Evolutionary conservation across 2,329 filamentous ascomycete species (phyloP), one percentile per base, ranked within the genome.

Genomic region (Monosporascus sp.): DNA sequence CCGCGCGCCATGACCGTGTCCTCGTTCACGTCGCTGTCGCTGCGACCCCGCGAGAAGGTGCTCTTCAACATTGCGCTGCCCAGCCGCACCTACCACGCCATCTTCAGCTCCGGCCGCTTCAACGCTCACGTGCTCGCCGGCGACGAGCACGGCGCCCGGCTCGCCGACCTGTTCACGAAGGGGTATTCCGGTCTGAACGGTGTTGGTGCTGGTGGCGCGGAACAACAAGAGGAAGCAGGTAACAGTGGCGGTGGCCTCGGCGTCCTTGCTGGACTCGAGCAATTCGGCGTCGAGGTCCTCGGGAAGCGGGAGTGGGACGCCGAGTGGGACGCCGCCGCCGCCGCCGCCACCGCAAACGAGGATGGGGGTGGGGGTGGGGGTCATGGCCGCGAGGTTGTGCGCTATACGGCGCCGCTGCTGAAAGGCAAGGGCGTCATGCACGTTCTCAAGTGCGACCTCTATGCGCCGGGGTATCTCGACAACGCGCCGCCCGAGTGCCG

Each of bases 1-100:
- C 75, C 65, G 6, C 72, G 76, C 35, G 81, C 75, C 48, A 80
- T 84, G 75, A 84, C 81, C 35, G 80, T 83, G 72, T 84, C 81
- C 7, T 83, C 80, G 2, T 77, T 85, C 57, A 80, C 80, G 2
- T 82, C 79, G 0, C 67, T 85, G 26, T 74, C 78, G 17, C 71
- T 84, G 18, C 59, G 63, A n/a, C 80, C 80, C 0, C 72, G 68
- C 26, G 80, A 80, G 1, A 69, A 79, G 11, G 67, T 85, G 7
- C 77, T 75, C 0, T 84, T 85, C 71, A 84, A 84, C 68, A 73
- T 84, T 48, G 74, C 74, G 24, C 72, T 76, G 28, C 81, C 81
- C 20, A 82, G 79, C 63, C 74, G 78, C 14, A 84, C 81, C 14
- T 70, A 81, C 24, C 73, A 79, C 53, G 80, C 80, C 8, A 73